These are phyloP conservation scores for Litchi chinensis DNA, from an alignment of 345 rosid genomes.

Conservation along the genomic window DNA sequence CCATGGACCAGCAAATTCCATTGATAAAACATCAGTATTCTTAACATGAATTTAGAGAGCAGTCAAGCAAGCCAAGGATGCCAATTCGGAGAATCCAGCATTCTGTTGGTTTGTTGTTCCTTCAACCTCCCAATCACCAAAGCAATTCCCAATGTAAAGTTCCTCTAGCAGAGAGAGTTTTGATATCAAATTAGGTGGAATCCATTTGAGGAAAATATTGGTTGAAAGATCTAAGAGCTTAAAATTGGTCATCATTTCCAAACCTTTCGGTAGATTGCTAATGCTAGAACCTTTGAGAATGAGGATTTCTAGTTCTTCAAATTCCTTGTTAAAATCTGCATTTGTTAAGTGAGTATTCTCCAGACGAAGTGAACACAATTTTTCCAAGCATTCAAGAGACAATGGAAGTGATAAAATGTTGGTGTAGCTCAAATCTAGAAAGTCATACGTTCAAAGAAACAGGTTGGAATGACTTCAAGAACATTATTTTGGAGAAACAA, in stretches of 20 bases:
- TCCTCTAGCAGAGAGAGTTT: too few relatives aligned
- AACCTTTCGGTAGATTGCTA: conserved; percentile 21
- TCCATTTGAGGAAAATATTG: too few relatives aligned
- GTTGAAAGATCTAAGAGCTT: too few relatives aligned
- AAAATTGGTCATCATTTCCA: conserved; percentile 24
- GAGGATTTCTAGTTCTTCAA: conserved; percentile 35
- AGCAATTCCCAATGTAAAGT: conserved; percentile 29
- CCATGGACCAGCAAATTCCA: conserved; percentile 3
- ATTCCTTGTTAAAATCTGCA: conserved; percentile 19
- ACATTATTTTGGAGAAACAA: too few relatives aligned
- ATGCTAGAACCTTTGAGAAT: conserved; percentile 26
- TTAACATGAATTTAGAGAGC: conserved; percentile 14
- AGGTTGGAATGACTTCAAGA: too few relatives aligned
- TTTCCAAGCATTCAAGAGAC: conserved; percentile 18
- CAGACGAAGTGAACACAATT: conserved; percentile 26
- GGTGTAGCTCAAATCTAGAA: too few relatives aligned
- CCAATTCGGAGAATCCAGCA: conserved; percentile 29
- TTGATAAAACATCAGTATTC: conserved; percentile 8
- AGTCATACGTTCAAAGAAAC: too few relatives aligned
- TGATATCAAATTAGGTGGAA: too few relatives aligned
- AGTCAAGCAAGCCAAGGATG: conserved; percentile 15
- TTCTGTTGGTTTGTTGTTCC: background rate
- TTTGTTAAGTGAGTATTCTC: conserved; percentile 24
- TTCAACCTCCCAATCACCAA: conserved; percentile 33
- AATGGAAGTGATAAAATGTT: too few relatives aligned